Evolutionary conservation across 176 grass and related monocot species (phyloP).

Genomic region (Ampelocalamus luodianensis): DNA sequence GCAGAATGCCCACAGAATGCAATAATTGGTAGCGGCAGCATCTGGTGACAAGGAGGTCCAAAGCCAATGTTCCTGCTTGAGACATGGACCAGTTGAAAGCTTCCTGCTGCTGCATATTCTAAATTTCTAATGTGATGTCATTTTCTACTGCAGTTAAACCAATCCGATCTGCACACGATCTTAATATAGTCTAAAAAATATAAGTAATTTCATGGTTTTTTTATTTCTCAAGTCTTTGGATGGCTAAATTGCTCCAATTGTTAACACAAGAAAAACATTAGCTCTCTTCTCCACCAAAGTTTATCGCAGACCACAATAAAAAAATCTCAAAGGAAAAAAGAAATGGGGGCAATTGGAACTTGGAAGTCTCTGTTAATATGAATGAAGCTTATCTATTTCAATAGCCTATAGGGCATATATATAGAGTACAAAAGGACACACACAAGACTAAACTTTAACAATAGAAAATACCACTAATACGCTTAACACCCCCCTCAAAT

Average conservation of each 20-base stretch:
- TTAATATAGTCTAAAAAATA: not conserved
- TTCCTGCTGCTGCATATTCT: not conserved
- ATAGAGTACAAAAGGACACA: no score
- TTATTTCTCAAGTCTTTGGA: not conserved
- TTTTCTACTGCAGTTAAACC: not conserved
- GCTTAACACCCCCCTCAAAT: no score
- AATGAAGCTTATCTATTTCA: no score
- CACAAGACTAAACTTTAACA: no score
- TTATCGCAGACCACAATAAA: not conserved
- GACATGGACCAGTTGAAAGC: conserved; percentile 26
- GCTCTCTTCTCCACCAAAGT: not conserved
- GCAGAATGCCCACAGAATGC: not conserved
- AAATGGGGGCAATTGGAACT: no score
- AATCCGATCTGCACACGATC: not conserved
- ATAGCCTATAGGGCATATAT: no score
- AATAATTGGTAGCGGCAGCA: conserved; percentile 30
- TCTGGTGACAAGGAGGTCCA: conserved; percentile 10
- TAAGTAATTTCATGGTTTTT: not conserved
- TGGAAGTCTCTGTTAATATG: no score
- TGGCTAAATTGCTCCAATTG: conserved; percentile 5
- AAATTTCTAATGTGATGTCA: not conserved
- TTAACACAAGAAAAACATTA: not conserved
- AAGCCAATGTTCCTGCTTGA: conserved; percentile 5
- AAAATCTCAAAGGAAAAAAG: not conserved
- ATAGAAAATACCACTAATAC: no score